Conservation (phyloP, 441 rosid species). For the Jatropha multifida region DNA sequence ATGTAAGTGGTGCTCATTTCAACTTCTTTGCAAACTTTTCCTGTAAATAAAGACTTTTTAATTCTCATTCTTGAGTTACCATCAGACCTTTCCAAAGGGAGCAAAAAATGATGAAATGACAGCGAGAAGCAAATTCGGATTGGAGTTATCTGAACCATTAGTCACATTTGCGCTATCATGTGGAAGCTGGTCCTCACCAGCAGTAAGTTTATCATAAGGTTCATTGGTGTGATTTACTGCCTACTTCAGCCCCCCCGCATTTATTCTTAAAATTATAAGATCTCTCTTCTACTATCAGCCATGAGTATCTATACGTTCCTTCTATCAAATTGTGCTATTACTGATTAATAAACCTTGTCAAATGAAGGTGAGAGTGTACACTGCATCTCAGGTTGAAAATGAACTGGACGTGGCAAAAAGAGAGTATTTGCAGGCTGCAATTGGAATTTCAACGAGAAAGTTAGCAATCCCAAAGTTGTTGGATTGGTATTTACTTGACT, state of each 20-base stretch:
- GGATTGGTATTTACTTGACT: conserved; percentile 84
- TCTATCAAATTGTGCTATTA: not conserved
- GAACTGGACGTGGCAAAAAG: conserved; percentile 71
- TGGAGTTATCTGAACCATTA: conserved; percentile 84
- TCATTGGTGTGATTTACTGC: conserved; percentile 9
- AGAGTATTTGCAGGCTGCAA: conserved; percentile 78
- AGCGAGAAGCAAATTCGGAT: conserved; percentile 57
- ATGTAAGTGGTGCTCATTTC: conserved; percentile 41
- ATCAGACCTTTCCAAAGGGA: conserved; percentile 47
- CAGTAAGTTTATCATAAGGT: conserved; percentile 53
- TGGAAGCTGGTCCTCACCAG: conserved; percentile 97
- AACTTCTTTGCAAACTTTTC: conserved; percentile 22
- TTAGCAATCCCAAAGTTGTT: conserved; percentile 70
- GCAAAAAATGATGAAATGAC: conserved; percentile 57
- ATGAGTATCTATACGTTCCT: not conserved
- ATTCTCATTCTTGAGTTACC: conserved; percentile 17
- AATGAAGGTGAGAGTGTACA: conserved; percentile 71
- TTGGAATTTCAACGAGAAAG: conserved; percentile 55
- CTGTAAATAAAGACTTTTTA: conserved; percentile 12
- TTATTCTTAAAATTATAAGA: no score
- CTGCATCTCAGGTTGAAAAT: conserved; percentile 59
- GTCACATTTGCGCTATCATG: conserved; percentile 85
- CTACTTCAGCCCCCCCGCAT: not conserved
- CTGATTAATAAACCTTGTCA: conserved; percentile 22
- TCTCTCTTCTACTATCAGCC: no score